Base-by-base conservation (phyloP, 768 basidiomycete genomes). In the Myochromella boudieri region DNA sequence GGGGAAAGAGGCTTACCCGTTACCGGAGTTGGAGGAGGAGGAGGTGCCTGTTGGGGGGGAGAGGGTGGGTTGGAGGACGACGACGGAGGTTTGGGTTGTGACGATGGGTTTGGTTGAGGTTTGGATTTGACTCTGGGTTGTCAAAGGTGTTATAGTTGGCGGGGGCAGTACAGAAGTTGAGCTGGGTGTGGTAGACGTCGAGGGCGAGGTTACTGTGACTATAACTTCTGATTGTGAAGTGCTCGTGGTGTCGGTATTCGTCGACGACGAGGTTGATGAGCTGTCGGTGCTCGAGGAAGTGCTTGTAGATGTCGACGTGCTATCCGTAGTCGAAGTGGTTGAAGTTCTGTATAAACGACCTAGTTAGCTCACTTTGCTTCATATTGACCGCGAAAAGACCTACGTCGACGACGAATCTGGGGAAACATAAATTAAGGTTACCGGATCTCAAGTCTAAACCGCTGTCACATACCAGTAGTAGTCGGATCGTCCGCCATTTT, bases 311-410 rank as follows among this genome's bases (percentile, higher is more conserved):
- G 33, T n/a, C 6, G 33, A 34, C n/a, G 33, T n/a, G 33, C n/a
- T 31, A n/a, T 31, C 29, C 8, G 33, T n/a, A n/a, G 33, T n/a
- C 14, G 33, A 34, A 6, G 70, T 68, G 49, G 87, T n/a, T n/a
- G n/a, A n/a, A n/a, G n/a, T n/a, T n/a, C n/a, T n/a, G n/a, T n/a
- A n/a, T n/a, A n/a, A n/a, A n/a, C n/a, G n/a, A n/a, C n/a, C n/a
- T n/a, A n/a, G n/a, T n/a, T n/a, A n/a, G n/a, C 18, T n/a, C n/a
- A n/a, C n/a, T 6, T 6, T 34, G 14, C 33, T 17, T 6, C 33
- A 6, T 6, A 17, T 14, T 34, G 14, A n/a, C 7, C 33, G 5
- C 14, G 18, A 17, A 17, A 34, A n/a, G 6, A 12, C 28, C 8
- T 8, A 14, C 14, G 14, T 17, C 14, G 18, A 14, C 18, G n/a